phyloP scores from a whole-genome alignment of 495 filamentous ascomycete genomes.

The Cetradonia linearis region DNA sequence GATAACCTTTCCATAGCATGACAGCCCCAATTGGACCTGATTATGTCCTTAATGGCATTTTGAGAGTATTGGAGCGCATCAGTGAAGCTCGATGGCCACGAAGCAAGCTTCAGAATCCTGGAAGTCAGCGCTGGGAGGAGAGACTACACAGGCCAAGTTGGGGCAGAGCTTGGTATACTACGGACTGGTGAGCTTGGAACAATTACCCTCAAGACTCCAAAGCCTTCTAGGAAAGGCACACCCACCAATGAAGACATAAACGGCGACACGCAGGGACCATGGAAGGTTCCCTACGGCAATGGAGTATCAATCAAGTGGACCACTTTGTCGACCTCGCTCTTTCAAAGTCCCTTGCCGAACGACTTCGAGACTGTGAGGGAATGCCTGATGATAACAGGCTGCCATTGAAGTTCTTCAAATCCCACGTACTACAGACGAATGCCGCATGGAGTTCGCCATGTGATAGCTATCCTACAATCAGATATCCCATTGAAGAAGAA shows the following conservation, averaged over 20 bases:
- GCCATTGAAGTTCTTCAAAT: conserved; percentile 22
- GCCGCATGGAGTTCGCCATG: conserved; percentile 3
- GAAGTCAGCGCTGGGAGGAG: conserved; percentile 11
- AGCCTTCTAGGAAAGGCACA: conserved; percentile 10
- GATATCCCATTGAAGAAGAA: conserved; percentile 12
- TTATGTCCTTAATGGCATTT: conserved; percentile 16
- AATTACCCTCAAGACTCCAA: neutral
- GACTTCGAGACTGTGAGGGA: conserved; percentile 20
- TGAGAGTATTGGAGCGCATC: conserved; percentile 22
- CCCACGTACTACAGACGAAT: conserved; percentile 8
- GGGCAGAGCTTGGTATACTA: conserved; percentile 2
- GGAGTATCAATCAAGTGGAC: conserved; percentile 19
- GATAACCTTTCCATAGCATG: conserved; percentile 3
- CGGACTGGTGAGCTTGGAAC: neutral
- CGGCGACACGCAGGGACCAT: conserved; percentile 1
- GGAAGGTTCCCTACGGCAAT: conserved; percentile 18
- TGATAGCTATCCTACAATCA: neutral
- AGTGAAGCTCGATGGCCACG: conserved; percentile 19
- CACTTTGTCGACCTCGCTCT: conserved; percentile 16
- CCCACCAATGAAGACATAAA: neutral
- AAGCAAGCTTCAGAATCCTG: conserved; percentile 17
- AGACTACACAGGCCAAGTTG: neutral
- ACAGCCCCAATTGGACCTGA: neutral
- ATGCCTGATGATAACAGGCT: conserved; percentile 23
- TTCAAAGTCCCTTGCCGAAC: conserved; percentile 7